Conservation (phyloP, 148 eudicot genomes). For the Salicornia ramosissima region DNA sequence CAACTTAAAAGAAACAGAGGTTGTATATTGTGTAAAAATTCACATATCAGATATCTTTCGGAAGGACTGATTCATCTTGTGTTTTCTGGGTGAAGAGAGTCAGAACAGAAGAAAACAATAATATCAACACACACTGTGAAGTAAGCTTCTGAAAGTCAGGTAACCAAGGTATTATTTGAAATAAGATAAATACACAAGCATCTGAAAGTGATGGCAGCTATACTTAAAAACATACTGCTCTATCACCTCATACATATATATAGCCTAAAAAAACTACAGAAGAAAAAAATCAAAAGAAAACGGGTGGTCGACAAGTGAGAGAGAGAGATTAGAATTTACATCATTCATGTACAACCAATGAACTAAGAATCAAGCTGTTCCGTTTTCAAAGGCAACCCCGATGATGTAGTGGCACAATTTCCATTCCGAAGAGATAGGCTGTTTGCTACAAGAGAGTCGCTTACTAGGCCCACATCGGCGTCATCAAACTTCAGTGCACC, state of each 20-base stretch:
- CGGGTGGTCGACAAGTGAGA: not conserved
- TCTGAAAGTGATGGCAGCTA: constrained; percentile 33
- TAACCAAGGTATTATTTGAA: not conserved
- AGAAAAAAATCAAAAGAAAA: not conserved
- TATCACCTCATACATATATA: constrained; percentile 21
- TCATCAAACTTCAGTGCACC: constrained; percentile 66
- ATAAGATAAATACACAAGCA: constrained; percentile 18
- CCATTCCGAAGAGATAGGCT: constrained; percentile 71
- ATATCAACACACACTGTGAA: not conserved
- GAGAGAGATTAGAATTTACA: constrained; percentile 34
- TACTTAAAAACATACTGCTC: constrained; percentile 28
- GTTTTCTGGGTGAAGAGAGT: no score
- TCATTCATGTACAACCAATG: constrained; percentile 13
- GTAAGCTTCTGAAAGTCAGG: not conserved
- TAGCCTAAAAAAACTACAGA: constrained; percentile 11
- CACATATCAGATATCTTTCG: no score
- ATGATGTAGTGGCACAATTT: constrained; percentile 34
- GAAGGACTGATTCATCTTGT: no score
- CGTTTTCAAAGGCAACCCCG: constrained; percentile 44
- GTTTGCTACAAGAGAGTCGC: constrained; percentile 79
- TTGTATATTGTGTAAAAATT: no score
- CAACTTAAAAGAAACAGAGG: no score
- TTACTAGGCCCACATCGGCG: constrained; percentile 72
- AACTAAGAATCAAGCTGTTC: constrained; percentile 61
- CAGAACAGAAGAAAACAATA: no score